Percentiles rank a stretch among this genome's conserved stretches.
phyloP scores from a whole-genome alignment of 2,329 filamentous ascomycete species.

The Colletotrichum magnum region DNA sequence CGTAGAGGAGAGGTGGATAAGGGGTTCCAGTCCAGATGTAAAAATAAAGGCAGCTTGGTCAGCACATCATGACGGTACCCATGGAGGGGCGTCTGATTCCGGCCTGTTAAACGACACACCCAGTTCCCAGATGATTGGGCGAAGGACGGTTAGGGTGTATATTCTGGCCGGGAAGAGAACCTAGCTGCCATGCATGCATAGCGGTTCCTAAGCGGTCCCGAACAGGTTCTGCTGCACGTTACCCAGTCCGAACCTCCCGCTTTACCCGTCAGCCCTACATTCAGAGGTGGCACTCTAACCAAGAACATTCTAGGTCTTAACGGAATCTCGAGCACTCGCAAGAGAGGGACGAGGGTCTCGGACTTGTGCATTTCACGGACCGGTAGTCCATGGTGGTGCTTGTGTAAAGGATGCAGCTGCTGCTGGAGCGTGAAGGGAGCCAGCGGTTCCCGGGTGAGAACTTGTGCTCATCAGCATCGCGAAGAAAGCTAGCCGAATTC shows the following conservation, averaged over 20 bases:
- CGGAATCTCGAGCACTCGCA: background rate
- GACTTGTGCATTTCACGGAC: background rate
- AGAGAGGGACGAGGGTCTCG: background rate
- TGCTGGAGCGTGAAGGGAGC: too few relatives aligned
- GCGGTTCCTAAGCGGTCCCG: conserved; percentile 1
- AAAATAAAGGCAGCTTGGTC: conserved; percentile 41
- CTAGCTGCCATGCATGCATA: conserved; percentile 19
- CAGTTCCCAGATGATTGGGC: conserved; percentile 28
- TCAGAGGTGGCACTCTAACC: background rate
- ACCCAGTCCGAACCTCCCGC: conserved; percentile 15
- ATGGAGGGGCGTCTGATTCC: conserved; percentile 18
- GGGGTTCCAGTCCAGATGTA: background rate
- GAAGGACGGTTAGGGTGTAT: conserved; percentile 18
- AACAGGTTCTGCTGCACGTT: conserved; percentile 11
- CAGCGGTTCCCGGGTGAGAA: too few relatives aligned
- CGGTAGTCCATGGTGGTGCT: too few relatives aligned
- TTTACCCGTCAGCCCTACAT: conserved; percentile 16
- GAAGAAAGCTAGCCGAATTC: too few relatives aligned
- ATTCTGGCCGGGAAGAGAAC: conserved; percentile 1
- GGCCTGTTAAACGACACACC: conserved; percentile 8
- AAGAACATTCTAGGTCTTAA: background rate
- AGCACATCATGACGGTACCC: conserved; percentile 19
- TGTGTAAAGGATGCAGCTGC: too few relatives aligned
- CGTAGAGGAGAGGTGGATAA: background rate
- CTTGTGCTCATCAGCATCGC: too few relatives aligned